Evolutionary conservation across 257 asterid species (phyloP), one percentile per base, ranked within the genome.

Genomic region (Solanum clarkiae): DNA sequence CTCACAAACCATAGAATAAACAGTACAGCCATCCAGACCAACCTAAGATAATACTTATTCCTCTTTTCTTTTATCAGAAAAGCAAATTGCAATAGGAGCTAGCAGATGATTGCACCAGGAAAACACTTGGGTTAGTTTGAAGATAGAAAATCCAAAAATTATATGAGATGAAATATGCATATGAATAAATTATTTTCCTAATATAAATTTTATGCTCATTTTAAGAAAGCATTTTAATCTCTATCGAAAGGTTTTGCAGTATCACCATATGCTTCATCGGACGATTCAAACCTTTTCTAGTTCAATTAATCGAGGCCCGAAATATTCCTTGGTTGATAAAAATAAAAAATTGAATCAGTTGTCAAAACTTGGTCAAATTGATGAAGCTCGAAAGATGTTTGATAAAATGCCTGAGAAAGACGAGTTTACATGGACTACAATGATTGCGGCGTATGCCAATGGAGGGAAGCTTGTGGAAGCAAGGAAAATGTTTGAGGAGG

Each of bases 371-470:
- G 92, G 95, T 7, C 89, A 65, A 24, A 47, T 88, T n/a, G 92
- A 92, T 80, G 95, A 90, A 36, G 99, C 98, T 10, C 85, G 93
- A n/a, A 86, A 88, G 53, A 54, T 94, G 94, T 94, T 94, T 45
- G 97, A 92, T 63, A 86, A 86, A 90, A 92, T 94, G 95, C 91
- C 95, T n/a, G 82, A 87, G 10, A 87, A 91, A 80, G 98, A 95
- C 75, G 95, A 89, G 81, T 93, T 88, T 66, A 88, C 98, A 1
- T 94, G 97, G 96, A 93, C 92, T 85, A 91, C 93, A 59, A 89
- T 95, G 91, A 63, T 95, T 57, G 84, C 94, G 4, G 98, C 96
- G 42, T 93, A 90, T 86, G 97, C 94, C 6, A 88, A 92, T 85
- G 74, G 90, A 7, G 97, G 97, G 72, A 91, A 88, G 89, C 75